These are phyloP conservation scores for Ceratobasidium sp. DNA, from an alignment of 1,284 basidiomycete genomes.

Conservation along the genomic window DNA sequence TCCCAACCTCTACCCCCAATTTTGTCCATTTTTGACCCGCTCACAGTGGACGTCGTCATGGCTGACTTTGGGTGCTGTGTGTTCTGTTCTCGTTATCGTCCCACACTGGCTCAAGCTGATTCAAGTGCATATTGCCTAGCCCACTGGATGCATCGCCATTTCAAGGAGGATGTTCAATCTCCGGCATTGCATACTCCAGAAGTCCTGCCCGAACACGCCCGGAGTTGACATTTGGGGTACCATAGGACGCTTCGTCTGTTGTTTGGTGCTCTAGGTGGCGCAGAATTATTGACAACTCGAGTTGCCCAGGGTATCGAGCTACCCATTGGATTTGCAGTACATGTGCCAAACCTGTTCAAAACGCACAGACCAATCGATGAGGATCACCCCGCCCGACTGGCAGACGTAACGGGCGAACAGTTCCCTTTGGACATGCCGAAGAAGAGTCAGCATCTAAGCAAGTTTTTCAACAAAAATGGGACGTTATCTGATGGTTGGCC, in stretches of 20 bases:
- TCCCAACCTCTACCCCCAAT: not conserved
- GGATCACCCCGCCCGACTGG: slow-evolving; percentile 8
- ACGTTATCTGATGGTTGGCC: not conserved
- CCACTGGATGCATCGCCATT: slow-evolving; percentile 1
- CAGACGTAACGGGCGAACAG: not conserved
- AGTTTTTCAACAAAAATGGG: slow-evolving; percentile 7
- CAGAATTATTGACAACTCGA: not conserved
- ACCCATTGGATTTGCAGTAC: not conserved
- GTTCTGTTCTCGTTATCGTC: not conserved
- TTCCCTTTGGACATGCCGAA: slow-evolving; percentile 9
- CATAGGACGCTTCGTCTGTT: not conserved
- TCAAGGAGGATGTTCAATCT: not conserved
- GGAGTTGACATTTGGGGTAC: slow-evolving; percentile 6
- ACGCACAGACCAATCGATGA: not conserved
- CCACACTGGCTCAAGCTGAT: not conserved
- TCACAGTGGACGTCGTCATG: not conserved
- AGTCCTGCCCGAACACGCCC: not conserved
- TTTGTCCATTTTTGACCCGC: not conserved
- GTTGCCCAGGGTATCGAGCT: not conserved
- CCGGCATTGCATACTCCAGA: not conserved
- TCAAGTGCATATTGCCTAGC: not conserved
- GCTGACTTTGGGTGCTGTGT: not conserved
- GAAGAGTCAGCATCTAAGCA: not conserved
- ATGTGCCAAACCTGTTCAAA: not conserved
- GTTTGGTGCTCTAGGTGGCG: not conserved